Evolutionary conservation across 495 filamentous ascomycete species (phyloP).

Genomic region (Neurospora sp.): DNA sequence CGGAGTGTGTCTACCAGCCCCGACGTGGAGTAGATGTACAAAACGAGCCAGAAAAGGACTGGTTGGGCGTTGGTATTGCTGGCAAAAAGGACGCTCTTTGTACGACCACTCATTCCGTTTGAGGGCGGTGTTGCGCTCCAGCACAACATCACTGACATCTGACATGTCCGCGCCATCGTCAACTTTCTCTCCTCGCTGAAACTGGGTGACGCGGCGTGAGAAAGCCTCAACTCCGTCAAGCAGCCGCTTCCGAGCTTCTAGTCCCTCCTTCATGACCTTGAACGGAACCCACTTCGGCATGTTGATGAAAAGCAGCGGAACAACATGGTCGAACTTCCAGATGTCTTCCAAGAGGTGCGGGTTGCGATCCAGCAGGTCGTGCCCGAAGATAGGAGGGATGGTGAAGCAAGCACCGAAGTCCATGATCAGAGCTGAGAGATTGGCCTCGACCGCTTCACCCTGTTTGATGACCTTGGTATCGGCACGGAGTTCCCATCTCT

Average conservation of each 20-base stretch:
- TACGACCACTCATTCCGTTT: neutral
- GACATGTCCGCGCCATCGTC: constrained; percentile 7
- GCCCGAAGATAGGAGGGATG: constrained; percentile 5
- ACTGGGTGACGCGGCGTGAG: constrained; percentile 2
- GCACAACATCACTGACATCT: neutral
- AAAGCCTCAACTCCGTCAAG: neutral
- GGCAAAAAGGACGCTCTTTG: neutral
- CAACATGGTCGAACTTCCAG: constrained; percentile 12
- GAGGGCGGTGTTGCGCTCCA: neutral
- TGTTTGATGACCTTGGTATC: neutral
- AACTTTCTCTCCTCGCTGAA: neutral
- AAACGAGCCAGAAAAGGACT: neutral
- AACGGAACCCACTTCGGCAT: constrained; percentile 9
- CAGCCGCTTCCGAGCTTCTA: constrained; percentile 5
- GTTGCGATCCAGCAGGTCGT: constrained; percentile 1
- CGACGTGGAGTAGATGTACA: constrained; percentile 1
- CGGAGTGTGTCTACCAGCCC: neutral
- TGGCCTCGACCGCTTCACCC: neutral
- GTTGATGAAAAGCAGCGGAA: constrained; percentile 11
- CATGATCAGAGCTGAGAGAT: neutral
- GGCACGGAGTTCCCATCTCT: constrained; percentile 2
- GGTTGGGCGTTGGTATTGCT: constrained; percentile 7
- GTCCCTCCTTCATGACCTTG: constrained; percentile 7
- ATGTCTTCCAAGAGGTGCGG: constrained; percentile 4
- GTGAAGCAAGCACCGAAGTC: constrained; percentile 5